A percentile compares a stretch with the other conserved stretches of the same genome.
Evolutionary conservation across 768 basidiomycete species (phyloP).

Genomic region (Boletus rex-veris): DNA sequence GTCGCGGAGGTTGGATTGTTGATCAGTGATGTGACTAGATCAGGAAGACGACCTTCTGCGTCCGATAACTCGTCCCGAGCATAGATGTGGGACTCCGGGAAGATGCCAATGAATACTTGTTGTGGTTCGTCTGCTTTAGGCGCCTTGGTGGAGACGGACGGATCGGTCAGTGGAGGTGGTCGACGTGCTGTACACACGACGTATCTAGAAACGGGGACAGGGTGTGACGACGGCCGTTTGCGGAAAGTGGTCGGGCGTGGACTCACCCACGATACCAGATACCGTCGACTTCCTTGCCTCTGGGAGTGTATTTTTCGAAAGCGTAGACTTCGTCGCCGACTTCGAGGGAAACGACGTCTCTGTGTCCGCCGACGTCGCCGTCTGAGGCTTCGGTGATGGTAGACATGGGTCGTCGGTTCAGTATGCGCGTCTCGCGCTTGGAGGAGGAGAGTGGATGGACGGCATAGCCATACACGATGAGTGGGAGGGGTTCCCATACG

Average conservation of each 20-base stretch:
- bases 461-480: constrained; percentile 89
- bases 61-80: constrained; percentile 84
- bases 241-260: background rate
- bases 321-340: constrained; percentile 97
- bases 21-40: constrained; percentile 59
- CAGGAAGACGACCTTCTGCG: constrained; percentile 81
- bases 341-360: constrained; percentile 82
- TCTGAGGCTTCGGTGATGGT: constrained; percentile 46
- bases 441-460: constrained; percentile 78
- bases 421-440: constrained; percentile 68
- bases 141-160: constrained; percentile 41
- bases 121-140: constrained; percentile 71
- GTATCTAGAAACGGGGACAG: constrained; percentile 47
- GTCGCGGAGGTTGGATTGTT: constrained; percentile 30
- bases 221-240: background rate
- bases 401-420: constrained; percentile 39
- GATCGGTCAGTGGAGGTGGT: constrained; percentile 62
- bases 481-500: constrained; percentile 61
- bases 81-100: constrained; percentile 85
- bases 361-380: constrained; percentile 61
- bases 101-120: constrained; percentile 92
- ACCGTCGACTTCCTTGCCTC: constrained; percentile 69
- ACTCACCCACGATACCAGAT: constrained; percentile 94
- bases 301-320: constrained; percentile 85
- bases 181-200: constrained; percentile 80